phyloP scores from a whole-genome alignment of 129 eudicot genomes.

The Arctium lappa region DNA sequence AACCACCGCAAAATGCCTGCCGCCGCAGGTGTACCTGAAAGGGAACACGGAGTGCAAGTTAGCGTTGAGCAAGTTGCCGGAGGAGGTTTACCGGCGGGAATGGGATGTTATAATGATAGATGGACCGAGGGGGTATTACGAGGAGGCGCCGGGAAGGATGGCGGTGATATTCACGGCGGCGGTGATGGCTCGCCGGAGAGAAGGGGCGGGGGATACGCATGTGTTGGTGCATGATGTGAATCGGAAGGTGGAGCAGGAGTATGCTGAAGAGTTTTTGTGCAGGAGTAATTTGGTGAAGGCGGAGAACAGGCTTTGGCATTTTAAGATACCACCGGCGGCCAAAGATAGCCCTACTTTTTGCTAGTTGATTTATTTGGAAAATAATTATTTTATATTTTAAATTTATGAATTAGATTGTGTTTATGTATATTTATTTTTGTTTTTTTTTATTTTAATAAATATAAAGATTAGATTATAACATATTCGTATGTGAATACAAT shows the following conservation, averaged over 20 bases:
- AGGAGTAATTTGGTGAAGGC: constrained; percentile 33
- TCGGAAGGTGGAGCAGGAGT: constrained; percentile 50
- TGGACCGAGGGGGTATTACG: constrained; percentile 53
- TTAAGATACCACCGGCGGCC: constrained; percentile 42
- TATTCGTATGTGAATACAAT: background rate
- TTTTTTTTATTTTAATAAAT: background rate
- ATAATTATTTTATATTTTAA: background rate
- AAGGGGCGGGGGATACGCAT: constrained; percentile 36
- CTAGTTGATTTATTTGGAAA: background rate
- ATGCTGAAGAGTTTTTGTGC: constrained; percentile 53
- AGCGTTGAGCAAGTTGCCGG: constrained; percentile 42
- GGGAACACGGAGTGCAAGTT: constrained; percentile 43
- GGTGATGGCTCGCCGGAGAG: constrained; percentile 49
- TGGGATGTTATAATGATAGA: constrained; percentile 61
- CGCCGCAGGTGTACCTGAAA: constrained; percentile 21
- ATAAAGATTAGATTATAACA: background rate
- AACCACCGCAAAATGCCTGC: constrained; percentile 30
- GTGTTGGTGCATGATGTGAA: constrained; percentile 58
- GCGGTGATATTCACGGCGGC: constrained; percentile 51
- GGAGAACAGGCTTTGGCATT: constrained; percentile 53
- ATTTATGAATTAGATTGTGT: background rate
- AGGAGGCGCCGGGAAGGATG: constrained; percentile 65
- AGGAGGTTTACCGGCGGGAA: constrained; percentile 47
- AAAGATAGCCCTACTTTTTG: constrained; percentile 31
- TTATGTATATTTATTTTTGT: background rate